phyloP scores from a whole-genome alignment of 164 flowering plant genomes.

The Stephania japonica region DNA sequence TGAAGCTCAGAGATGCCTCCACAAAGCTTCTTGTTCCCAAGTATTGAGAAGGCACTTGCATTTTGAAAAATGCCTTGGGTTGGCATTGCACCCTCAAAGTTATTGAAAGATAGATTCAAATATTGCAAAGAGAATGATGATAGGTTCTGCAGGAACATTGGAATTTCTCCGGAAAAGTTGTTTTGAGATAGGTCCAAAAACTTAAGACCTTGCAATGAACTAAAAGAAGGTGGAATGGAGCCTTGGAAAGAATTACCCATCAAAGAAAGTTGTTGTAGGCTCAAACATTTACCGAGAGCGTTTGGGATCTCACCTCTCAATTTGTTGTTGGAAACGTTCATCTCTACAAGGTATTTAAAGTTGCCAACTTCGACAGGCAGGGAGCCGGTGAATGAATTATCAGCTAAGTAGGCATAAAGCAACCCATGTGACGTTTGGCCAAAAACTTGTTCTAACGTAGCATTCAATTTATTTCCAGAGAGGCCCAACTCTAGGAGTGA shows the following conservation, averaged over 20 bases:
- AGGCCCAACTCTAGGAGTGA: neutral
- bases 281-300: slow-evolving; percentile 1
- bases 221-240: neutral
- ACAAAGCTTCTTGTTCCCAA: slow-evolving; percentile 8
- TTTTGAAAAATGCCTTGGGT: slow-evolving; percentile 5
- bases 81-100: slow-evolving; percentile 7
- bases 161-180: slow-evolving; percentile 2
- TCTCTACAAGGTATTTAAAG: neutral
- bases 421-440: neutral
- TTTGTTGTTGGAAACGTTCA: slow-evolving; percentile 1
- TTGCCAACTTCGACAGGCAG: slow-evolving; percentile 1
- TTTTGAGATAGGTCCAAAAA: neutral
- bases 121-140: neutral
- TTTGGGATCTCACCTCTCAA: slow-evolving; percentile 3
- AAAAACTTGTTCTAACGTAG: neutral
- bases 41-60: slow-evolving; percentile 6
- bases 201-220: neutral
- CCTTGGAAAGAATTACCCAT: slow-evolving; percentile 1
- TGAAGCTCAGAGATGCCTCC: slow-evolving; percentile 8
- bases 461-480: neutral
- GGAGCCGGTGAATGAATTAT: slow-evolving; percentile 8
- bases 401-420: neutral
- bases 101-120: slow-evolving; percentile 10
- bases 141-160: neutral
- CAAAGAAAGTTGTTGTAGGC: slow-evolving; percentile 1